These are phyloP conservation scores for Nymphaea thermarum DNA, from an alignment of 164 flowering plant species.

Conservation along the genomic window DNA sequence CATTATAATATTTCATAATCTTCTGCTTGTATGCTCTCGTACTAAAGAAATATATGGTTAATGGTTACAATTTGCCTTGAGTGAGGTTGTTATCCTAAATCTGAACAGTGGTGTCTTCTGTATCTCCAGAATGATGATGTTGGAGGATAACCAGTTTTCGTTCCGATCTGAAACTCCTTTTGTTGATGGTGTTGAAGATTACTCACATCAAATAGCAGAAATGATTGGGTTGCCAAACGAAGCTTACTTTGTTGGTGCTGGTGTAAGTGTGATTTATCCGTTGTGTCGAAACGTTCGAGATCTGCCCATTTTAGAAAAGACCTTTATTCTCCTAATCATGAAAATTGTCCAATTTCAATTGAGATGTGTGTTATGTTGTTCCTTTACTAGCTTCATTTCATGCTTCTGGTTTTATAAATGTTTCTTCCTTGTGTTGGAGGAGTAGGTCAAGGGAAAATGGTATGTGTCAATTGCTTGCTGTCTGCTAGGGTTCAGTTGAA, in stretches of 20 bases:
- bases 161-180: slow-evolving; percentile 68
- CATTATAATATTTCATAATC: too few relatives aligned
- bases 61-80: too few relatives aligned
- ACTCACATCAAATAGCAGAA: slow-evolving; percentile 97
- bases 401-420: not conserved
- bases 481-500: not conserved
- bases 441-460: too few relatives aligned
- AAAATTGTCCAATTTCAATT: too few relatives aligned
- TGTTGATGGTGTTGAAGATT: slow-evolving; percentile 89
- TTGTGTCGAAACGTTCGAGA: not conserved
- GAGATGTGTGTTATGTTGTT: too few relatives aligned
- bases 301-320: not conserved
- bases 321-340: not conserved
- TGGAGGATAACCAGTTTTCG: slow-evolving; percentile 92
- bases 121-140: slow-evolving; percentile 84
- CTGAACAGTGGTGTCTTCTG: not conserved
- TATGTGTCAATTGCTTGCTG: too few relatives aligned
- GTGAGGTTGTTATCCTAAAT: too few relatives aligned
- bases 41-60: too few relatives aligned
- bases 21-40: too few relatives aligned
- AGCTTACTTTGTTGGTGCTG: slow-evolving; percentile 65
- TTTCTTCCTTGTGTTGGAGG: too few relatives aligned
- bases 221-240: slow-evolving; percentile 91
- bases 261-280: slow-evolving; percentile 43
- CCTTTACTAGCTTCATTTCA: not conserved